Base-by-base conservation (phyloP, 73 alveolate genomes). In the Symbiodinium pilosum region DNA sequence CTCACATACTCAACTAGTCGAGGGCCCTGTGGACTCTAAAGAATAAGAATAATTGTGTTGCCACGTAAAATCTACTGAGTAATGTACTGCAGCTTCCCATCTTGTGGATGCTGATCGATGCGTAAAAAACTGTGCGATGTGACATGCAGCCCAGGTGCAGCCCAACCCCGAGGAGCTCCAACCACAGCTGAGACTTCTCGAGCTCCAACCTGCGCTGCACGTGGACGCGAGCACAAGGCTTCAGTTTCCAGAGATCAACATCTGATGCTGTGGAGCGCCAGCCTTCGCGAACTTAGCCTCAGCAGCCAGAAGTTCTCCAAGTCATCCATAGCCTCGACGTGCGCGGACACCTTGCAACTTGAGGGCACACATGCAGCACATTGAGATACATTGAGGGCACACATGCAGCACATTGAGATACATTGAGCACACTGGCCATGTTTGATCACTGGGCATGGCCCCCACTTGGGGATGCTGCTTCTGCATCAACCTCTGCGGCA, bases 251-350 rank as follows among this genome's bases (percentile, higher is more conserved):
- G 73, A 54, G 73, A 54, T 54, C 26, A 30, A 64, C 40, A 64
- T 64, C 0, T 64, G 77, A 26, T 36, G 77, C 9, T 7, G 18
- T 54, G 18, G n/a, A 21, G 64, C n/a, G 71, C 73, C 54, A 7
- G 56, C 88, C 88, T 81, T 12, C 96, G 71, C 26, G 81, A 28
- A 43, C 88, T 68, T 52, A 91, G 32, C 5, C 96, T 84, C 40
- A 91, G 87, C 81, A 56, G 44, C 75, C 51, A 64, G 88, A 91
- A 91, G 54, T 40, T 41, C 59, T 91, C 96, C 88, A 91, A 39
- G 96, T 91, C 96, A n/a, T 91, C 96, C 88, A 91, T 91, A 32
- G 88, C 43, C 38, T 91, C 96, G 11, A 75, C 87, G n/a, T 91
- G 96, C 73, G 96, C 96, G 39, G 51, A 12, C 54, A 85, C 96